A percentile compares a stretch with the other conserved stretches of the same genome.
phyloP scores from a whole-genome alignment of 441 rosid genomes.

The Breynia disticha region DNA sequence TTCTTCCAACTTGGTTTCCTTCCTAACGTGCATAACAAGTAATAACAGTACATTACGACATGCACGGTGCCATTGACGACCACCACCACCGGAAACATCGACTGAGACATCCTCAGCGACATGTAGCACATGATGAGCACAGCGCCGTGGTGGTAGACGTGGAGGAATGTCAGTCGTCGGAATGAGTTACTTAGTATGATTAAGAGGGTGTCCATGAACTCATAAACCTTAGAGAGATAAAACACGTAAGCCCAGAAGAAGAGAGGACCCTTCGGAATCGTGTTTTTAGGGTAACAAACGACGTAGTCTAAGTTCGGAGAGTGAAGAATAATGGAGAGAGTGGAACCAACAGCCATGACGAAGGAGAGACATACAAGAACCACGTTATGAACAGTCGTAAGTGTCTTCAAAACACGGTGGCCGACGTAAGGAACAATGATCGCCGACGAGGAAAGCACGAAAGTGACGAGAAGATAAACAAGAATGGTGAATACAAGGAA shows the following conservation, averaged over 20 bases:
- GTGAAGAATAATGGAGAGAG: constrained; percentile 39
- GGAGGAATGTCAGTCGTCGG: constrained; percentile 56
- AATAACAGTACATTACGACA: constrained; percentile 49
- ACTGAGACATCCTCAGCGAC: constrained; percentile 36
- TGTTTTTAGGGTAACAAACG: constrained; percentile 40
- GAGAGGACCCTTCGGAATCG: constrained; percentile 35
- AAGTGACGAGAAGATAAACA: constrained; percentile 22
- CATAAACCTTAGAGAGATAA: constrained; percentile 45
- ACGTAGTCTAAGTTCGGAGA: constrained; percentile 17
- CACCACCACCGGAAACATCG: constrained; percentile 46
- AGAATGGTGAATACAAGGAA: constrained; percentile 33
- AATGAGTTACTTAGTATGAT: constrained; percentile 37
- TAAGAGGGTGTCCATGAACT: constrained; percentile 47
- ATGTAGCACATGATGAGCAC: constrained; percentile 52
- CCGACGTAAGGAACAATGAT: constrained; percentile 18
- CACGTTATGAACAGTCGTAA: constrained; percentile 46
- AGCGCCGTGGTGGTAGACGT: constrained; percentile 55
- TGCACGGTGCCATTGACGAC: constrained; percentile 48
- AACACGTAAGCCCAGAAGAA: constrained; percentile 61
- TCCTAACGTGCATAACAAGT: constrained; percentile 38
- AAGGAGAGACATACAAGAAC: constrained; percentile 36
- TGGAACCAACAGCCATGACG: constrained; percentile 47
- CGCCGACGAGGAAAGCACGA: too few relatives aligned
- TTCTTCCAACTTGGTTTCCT: constrained; percentile 54
- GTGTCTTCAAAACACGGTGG: constrained; percentile 32